Base-by-base conservation (phyloP, 2,329 filamentous ascomycete species). In the Fusarium anguioides region DNA sequence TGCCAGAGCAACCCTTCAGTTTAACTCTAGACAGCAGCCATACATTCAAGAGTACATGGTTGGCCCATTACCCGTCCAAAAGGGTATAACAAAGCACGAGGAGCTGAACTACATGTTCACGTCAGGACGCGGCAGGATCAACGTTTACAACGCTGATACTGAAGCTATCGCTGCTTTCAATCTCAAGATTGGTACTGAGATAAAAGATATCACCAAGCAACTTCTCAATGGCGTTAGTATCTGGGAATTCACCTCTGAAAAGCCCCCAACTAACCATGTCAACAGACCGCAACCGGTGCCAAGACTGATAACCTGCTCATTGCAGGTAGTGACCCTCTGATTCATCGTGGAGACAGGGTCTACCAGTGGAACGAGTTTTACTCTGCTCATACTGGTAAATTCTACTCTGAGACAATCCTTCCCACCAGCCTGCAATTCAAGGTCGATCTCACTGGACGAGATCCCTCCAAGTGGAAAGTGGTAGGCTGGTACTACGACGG, bases 401-500 rank as follows among this genome's bases (percentile, higher is more conserved):
- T 75, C 27, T 74, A 75, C 9, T 82, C 82, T 6, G 81, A 83
- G 44, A 77, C 78, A 11, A 71, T 84, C 14, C 74, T 84, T 12
- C 83, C 83, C 3, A 79, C 82, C 3, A 81, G 81, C 3, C 68
- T 86, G 2, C 80, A 76, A 53, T 75, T 81, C 69, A 77, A 78
- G 68, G 74, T 76, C 3, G 82, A 88, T 61, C 72, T 86, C 2
- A 86, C 83, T 0, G 83, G 83, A 0, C 78, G 82, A 8, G 81
- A 87, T 60, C 80, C 82, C 10, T 76, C 78, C 15, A 75, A 82
- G 33, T 88, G 86, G 86, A 76, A 72, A 15, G 71, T 86, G 0
- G 76, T 80, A 18, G 83, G 82, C 5, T 87, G 85, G 83, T 81
- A 84, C 17, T 87, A 86, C 69, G 82, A 86, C 56, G 81, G 81